Percentiles rank a stretch among this genome's conserved stretches.
These are phyloP conservation scores for Hypoxylon fuscum DNA, from an alignment of 495 filamentous ascomycete genomes.

Conservation along the genomic window DNA sequence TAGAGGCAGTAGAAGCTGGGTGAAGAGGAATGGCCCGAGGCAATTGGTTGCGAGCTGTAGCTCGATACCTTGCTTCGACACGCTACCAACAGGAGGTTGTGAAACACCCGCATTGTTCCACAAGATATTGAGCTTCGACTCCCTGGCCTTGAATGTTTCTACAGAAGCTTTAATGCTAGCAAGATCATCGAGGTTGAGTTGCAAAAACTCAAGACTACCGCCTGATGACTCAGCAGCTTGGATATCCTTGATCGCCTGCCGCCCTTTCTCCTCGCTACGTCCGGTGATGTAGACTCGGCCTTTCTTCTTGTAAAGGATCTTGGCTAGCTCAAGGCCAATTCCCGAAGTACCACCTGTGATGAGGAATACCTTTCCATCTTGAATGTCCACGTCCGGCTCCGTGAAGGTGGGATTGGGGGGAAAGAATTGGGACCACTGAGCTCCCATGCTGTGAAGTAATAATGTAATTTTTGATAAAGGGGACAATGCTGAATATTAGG, in stretches of 20 bases:
- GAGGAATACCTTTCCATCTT: conserved; percentile 51
- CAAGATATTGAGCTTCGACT: conserved; percentile 39
- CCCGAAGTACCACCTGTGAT: conserved; percentile 56
- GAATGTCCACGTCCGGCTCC: conserved; percentile 25
- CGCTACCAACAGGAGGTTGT: conserved; percentile 39
- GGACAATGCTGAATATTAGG: too few relatives aligned
- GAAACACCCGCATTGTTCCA: conserved; percentile 54
- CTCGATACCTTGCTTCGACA: conserved; percentile 50
- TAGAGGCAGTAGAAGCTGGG: conserved; percentile 51
- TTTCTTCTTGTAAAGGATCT: conserved; percentile 51
- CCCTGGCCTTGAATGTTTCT: conserved; percentile 32
- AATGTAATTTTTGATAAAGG: background rate
- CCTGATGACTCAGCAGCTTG: conserved; percentile 17
- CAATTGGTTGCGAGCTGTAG: conserved; percentile 48
- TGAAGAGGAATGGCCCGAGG: conserved; percentile 49
- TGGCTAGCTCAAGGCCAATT: conserved; percentile 54
- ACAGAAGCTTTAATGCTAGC: conserved; percentile 38
- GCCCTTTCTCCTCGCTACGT: conserved; percentile 44
- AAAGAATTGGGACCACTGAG: conserved; percentile 37
- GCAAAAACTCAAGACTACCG: conserved; percentile 38
- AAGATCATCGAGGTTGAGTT: conserved; percentile 42
- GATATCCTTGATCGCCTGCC: conserved; percentile 38
- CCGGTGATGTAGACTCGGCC: conserved; percentile 57
- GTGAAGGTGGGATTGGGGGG: conserved; percentile 39
- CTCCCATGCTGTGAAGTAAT: background rate